These are phyloP conservation scores for Maudiozyma saulgeensis DNA, from an alignment of 805 yeast species.

Conservation along the genomic window DNA sequence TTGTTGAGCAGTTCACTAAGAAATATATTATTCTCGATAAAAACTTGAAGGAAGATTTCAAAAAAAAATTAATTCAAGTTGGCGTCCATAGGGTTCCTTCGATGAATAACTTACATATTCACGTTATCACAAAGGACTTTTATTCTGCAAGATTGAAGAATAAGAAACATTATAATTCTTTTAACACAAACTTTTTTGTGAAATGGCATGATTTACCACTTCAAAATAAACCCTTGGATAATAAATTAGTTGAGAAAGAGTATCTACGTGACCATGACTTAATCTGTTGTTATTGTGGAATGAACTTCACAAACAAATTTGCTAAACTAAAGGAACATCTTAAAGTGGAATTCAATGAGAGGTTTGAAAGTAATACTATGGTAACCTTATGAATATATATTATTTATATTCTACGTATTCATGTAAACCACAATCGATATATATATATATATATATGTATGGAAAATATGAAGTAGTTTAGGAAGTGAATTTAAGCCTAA, in stretches of 20 bases:
- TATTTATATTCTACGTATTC: neutral
- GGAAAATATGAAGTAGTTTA: no score
- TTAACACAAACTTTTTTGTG: constrained; percentile 57
- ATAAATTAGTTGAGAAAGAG: constrained; percentile 31
- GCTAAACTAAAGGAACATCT: constrained; percentile 35
- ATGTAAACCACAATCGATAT: neutral
- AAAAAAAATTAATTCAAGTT: constrained; percentile 31
- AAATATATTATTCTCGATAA: constrained; percentile 4
- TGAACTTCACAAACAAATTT: constrained; percentile 36
- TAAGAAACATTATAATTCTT: constrained; percentile 61
- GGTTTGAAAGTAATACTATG: neutral
- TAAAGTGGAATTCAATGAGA: constrained; percentile 27
- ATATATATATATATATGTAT: neutral
- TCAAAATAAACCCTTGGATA: constrained; percentile 18
- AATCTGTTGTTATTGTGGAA: constrained; percentile 35
- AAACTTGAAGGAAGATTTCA: constrained; percentile 11
- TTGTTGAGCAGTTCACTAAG: constrained; percentile 20
- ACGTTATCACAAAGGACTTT: constrained; percentile 60
- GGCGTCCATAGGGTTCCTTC: constrained; percentile 72
- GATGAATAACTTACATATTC: constrained; percentile 59
- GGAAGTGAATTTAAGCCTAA: no score
- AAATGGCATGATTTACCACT: constrained; percentile 42
- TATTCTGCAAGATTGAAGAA: constrained; percentile 45
- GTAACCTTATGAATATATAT: neutral
- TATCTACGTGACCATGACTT: constrained; percentile 29